phyloP scores from a whole-genome alignment of 345 rosid genomes.

The Eucalyptus marginata region DNA sequence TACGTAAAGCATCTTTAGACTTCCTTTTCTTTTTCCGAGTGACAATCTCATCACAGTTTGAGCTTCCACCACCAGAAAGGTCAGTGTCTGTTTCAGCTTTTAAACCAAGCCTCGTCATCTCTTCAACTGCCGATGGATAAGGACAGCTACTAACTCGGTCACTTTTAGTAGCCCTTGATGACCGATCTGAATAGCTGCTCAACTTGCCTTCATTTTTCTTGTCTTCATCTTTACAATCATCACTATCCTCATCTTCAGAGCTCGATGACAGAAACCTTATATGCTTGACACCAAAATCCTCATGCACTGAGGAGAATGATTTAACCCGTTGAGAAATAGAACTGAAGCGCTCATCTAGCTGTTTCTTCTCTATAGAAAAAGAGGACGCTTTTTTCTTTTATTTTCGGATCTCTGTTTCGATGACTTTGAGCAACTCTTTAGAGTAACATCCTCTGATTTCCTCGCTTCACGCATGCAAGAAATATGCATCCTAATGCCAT shows the following conservation, averaged over 20 bases:
- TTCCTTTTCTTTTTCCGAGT: conserved; percentile 4
- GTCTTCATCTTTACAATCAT: conserved; percentile 3
- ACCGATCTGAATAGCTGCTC: neutral
- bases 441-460: conserved; percentile 29
- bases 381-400: conserved; percentile 15
- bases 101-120: conserved; percentile 61
- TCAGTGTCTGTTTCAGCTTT: conserved; percentile 5
- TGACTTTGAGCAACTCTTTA: conserved; percentile 23
- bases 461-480: conserved; percentile 47
- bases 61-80: conserved; percentile 25
- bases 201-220: conserved; percentile 5
- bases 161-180: neutral
- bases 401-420: conserved; percentile 7
- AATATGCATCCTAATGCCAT: conserved; percentile 49
- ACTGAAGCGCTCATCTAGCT: conserved; percentile 37
- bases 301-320: conserved; percentile 42
- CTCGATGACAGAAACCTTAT: conserved; percentile 58
- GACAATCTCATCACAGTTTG: conserved; percentile 1
- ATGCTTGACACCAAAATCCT: conserved; percentile 68
- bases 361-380: conserved; percentile 21
- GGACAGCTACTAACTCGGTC: conserved; percentile 66
- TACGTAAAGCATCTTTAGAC: neutral
- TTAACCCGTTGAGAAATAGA: conserved; percentile 51
- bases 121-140: conserved; percentile 86
- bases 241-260: conserved; percentile 58